Base-by-base conservation (phyloP, 768 basidiomycete genomes). In the Tulasnella sp. region DNA sequence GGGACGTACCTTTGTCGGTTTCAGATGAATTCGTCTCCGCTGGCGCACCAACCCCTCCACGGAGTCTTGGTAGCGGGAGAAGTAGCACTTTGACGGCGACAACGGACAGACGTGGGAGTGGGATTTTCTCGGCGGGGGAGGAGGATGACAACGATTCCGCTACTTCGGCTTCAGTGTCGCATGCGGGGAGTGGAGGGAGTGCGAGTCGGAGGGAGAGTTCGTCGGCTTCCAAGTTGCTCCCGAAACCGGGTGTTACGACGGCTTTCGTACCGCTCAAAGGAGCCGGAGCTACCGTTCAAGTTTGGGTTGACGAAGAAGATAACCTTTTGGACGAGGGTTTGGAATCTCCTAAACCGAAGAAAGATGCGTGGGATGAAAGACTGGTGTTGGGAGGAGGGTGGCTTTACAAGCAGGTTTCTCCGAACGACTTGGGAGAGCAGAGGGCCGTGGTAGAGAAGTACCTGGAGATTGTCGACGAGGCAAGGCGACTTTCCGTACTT, bases 351-450 rank as follows among this genome's bases (percentile, higher is more conserved):
- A 81, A 80, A 70, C 87, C 89, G 80, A 90, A 90, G 82, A 86
- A 87, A 52, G 91, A 92, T 78, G 84, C 86, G 22, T 95, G 93
- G 93, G 93, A 94, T 80, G 91, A 94, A 80, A 85, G 89, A 42
- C 86, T 95, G 14, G 90, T 93, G 0, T 85, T 94, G 15, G 91
- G 91, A 34, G 90, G 90, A 37, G 93, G 93, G 6, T 94, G 93
- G 92, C 80, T 94, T 74, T 95, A 95, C 81, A 86, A 83, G 76
- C 90, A 80, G 90, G 92, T 79, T 80, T 93, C 74, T 82, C 82
- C 91, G 39, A 83, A 81, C 25, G 85, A 89, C 38, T 82, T 94
- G 75, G 81, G 49, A 79, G 88, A 85, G 81, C 92, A 94, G 81
- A 84, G 87, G 78, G 82, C 82, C 1, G 86, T 87, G 5, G 87